Percentiles rank a stretch among this genome's conserved stretches.
phyloP scores from a whole-genome alignment of 2,329 filamentous ascomycete species.

The Hypomyces rosellus region DNA sequence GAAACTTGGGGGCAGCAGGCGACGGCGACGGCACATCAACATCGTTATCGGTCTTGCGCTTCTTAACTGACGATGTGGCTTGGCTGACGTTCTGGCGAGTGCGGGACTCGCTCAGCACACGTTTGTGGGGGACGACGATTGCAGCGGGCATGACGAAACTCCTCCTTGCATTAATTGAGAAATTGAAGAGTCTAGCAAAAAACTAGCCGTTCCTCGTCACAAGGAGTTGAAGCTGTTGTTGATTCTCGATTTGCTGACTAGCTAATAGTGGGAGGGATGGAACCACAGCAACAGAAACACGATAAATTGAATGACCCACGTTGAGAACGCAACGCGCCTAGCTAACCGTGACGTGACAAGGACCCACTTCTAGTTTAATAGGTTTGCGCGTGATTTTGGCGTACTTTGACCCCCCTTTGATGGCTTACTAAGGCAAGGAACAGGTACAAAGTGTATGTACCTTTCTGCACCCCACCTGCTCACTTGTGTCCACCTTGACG shows the following conservation, averaged over 20 bases:
- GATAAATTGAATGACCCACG: background rate
- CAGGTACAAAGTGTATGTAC: background rate
- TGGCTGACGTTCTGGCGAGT: slow-evolving; percentile 55
- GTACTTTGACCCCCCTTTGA: background rate
- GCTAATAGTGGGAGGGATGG: background rate
- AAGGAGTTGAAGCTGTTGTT: background rate
- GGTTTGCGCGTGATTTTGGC: slow-evolving; percentile 26
- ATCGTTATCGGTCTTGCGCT: slow-evolving; percentile 66
- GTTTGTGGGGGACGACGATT: slow-evolving; percentile 60
- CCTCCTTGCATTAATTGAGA: background rate
- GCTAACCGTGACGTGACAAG: slow-evolving; percentile 30
- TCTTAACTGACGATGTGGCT: slow-evolving; percentile 61
- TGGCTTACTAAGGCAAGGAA: background rate
- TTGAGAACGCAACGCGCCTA: slow-evolving; percentile 29
- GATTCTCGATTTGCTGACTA: background rate
- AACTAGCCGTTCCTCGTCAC: slow-evolving; percentile 6
- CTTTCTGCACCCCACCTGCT: too few relatives aligned
- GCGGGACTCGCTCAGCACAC: slow-evolving; percentile 63
- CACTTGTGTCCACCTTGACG: too few relatives aligned
- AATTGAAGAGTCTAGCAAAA: background rate
- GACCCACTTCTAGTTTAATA: slow-evolving; percentile 22
- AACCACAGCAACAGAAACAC: slow-evolving; percentile 1
- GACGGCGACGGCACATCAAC: slow-evolving; percentile 43
- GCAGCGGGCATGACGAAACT: slow-evolving; percentile 39
- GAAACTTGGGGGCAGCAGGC: slow-evolving; percentile 43